Evolutionary conservation across 257 asterid genomes (phyloP).

Genomic region (Nyctanthes arbortristis): DNA sequence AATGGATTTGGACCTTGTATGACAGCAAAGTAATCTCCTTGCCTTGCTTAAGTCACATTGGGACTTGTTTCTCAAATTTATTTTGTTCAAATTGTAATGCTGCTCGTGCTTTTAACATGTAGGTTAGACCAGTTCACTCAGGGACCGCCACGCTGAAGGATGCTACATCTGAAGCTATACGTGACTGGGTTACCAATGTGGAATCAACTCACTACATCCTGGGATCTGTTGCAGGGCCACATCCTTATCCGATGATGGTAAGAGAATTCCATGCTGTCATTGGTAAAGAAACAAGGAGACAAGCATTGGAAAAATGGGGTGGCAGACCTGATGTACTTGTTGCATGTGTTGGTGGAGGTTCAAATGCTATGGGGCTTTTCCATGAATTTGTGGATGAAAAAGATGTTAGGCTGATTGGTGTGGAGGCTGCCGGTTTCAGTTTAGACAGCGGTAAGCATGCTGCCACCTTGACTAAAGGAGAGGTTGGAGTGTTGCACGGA

Average conservation of each 20-base stretch:
- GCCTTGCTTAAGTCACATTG: too few relatives aligned
- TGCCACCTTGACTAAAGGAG: conserved; percentile 62
- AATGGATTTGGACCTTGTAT: conserved; percentile 59
- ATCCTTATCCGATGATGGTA: conserved; percentile 75
- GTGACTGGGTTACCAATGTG: conserved; percentile 62
- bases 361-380: conserved; percentile 75
- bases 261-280: conserved; percentile 69
- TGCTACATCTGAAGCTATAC: conserved; percentile 67
- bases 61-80: too few relatives aligned
- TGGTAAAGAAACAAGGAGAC: conserved; percentile 74
- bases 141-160: conserved; percentile 71
- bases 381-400: conserved; percentile 68
- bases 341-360: conserved; percentile 79
- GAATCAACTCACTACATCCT: conserved; percentile 52
- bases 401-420: conserved; percentile 67
- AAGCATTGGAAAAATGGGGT: conserved; percentile 65
- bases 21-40: too few relatives aligned
- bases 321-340: conserved; percentile 72
- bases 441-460: conserved; percentile 60
- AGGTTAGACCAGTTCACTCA: too few relatives aligned
- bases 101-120: too few relatives aligned
- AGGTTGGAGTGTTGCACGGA: conserved; percentile 74
- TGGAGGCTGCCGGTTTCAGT: conserved; percentile 69
- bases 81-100: too few relatives aligned
- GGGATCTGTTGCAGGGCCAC: conserved; percentile 76